phyloP scores from a whole-genome alignment of 768 basidiomycete genomes.

The Leccinum imitatum region DNA sequence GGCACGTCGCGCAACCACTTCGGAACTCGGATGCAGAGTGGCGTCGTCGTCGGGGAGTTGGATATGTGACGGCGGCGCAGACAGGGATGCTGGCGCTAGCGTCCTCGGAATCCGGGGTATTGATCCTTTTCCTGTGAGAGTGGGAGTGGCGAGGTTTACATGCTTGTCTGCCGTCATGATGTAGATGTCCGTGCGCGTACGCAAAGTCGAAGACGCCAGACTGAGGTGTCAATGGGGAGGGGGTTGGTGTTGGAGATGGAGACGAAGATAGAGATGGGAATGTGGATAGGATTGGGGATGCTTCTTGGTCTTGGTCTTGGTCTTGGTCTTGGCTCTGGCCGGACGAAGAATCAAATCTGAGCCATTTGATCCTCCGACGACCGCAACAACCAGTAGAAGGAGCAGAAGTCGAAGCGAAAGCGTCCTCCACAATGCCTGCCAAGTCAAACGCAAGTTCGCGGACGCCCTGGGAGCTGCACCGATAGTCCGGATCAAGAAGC shows the following conservation, averaged over 20 bases:
- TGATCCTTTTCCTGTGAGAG: background rate
- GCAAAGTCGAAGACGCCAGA: slow-evolving; percentile 2
- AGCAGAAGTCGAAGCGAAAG: background rate
- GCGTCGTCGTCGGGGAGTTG: slow-evolving; percentile 4
- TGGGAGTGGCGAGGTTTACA: background rate
- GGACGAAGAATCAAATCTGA: slow-evolving; percentile 8
- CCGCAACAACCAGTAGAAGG: background rate
- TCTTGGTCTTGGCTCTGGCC: slow-evolving; percentile 1
- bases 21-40: slow-evolving; percentile 23
- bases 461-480: slow-evolving; percentile 12
- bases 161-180: background rate
- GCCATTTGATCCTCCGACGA: slow-evolving; percentile 22
- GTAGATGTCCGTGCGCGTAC: background rate
- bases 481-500: slow-evolving; percentile 19
- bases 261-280: background rate
- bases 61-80: background rate
- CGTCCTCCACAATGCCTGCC: slow-evolving; percentile 11
- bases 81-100: background rate
- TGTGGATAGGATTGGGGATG: background rate
- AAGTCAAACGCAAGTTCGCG: slow-evolving; percentile 22
- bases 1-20: slow-evolving; percentile 30
- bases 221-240: slow-evolving; percentile 5
- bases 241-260: background rate
- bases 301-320: slow-evolving; percentile 1
- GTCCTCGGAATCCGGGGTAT: slow-evolving; percentile 19